phyloP scores from a whole-genome alignment of 208 protist genomes.

The Trypanosoma scelopori region DNA sequence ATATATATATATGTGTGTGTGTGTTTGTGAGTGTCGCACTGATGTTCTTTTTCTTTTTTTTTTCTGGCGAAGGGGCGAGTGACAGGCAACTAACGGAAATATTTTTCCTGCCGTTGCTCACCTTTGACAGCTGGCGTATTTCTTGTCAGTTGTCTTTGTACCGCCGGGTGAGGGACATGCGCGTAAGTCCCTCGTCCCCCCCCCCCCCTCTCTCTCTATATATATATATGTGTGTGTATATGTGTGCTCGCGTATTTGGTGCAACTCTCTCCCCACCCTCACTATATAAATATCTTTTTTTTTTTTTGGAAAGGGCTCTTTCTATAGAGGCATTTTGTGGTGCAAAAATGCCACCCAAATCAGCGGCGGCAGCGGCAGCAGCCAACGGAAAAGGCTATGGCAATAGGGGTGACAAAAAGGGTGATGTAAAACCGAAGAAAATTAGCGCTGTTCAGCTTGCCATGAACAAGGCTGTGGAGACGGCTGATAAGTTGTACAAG shows the following conservation, averaged over 20 bases:
- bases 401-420: slow-evolving; percentile 19
- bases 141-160: background rate
- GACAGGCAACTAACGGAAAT: no score
- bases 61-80: no score
- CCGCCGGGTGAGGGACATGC: background rate
- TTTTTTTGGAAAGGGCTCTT: slow-evolving; percentile 21
- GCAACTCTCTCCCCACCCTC: slow-evolving; percentile 13
- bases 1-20: no score
- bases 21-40: no score
- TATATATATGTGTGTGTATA: background rate
- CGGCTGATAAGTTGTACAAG: slow-evolving; percentile 75
- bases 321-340: background rate
- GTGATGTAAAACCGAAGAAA: slow-evolving; percentile 68
- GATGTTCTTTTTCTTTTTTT: no score
- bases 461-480: slow-evolving; percentile 49
- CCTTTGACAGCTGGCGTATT: background rate
- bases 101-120: background rate
- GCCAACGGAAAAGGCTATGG: background rate
- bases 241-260: slow-evolving; percentile 7
- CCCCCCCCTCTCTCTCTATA: background rate
- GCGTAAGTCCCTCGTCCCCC: background rate
- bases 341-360: slow-evolving; percentile 42
- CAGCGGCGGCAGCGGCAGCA: slow-evolving; percentile 19
- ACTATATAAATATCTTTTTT: no score
- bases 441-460: slow-evolving; percentile 46